These are phyloP conservation scores for Pisolithus tinctorius DNA, from an alignment of 768 basidiomycete genomes.

Conservation along the genomic window DNA sequence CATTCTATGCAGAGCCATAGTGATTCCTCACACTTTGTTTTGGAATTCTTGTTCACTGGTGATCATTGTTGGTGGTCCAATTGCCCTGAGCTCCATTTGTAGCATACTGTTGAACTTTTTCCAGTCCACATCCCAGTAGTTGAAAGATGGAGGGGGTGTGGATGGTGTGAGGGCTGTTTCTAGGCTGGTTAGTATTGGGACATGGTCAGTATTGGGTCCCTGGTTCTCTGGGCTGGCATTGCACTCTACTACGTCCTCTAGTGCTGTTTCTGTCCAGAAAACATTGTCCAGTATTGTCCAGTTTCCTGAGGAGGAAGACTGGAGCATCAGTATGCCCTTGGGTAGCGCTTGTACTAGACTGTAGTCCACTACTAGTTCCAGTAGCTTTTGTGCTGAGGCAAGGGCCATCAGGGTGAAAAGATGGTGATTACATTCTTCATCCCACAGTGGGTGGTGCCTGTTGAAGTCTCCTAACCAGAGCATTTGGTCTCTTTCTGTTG, in stretches of 20 bases:
- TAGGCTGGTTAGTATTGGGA: background rate
- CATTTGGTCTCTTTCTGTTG: conserved; percentile 6
- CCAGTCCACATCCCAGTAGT: conserved; percentile 7
- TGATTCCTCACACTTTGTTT: too few species aligned
- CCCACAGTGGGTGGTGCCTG: conserved; percentile 27
- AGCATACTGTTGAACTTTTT: conserved; percentile 1
- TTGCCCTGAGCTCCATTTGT: background rate
- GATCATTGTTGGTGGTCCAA: background rate
- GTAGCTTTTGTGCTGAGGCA: conserved; percentile 15
- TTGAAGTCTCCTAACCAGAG: conserved; percentile 26
- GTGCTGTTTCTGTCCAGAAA: conserved; percentile 3
- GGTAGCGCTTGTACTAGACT: conserved; percentile 32
- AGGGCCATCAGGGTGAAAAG: conserved; percentile 15
- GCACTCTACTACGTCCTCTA: background rate
- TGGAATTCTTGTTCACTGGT: conserved; percentile 8
- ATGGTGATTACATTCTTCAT: conserved; percentile 13
- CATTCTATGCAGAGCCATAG: conserved; percentile 9
- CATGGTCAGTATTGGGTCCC: conserved; percentile 6
- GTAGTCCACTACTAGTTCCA: conserved; percentile 18
- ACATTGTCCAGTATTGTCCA: conserved; percentile 10
- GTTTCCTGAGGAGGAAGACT: conserved; percentile 24
- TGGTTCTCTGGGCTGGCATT: background rate
- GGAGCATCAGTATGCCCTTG: conserved; percentile 27
- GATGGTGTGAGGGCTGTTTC: too few species aligned
- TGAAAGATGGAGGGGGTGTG: background rate